Base-by-base conservation (phyloP, 164 flowering plant genomes). In the Annona cherimola region DNA sequence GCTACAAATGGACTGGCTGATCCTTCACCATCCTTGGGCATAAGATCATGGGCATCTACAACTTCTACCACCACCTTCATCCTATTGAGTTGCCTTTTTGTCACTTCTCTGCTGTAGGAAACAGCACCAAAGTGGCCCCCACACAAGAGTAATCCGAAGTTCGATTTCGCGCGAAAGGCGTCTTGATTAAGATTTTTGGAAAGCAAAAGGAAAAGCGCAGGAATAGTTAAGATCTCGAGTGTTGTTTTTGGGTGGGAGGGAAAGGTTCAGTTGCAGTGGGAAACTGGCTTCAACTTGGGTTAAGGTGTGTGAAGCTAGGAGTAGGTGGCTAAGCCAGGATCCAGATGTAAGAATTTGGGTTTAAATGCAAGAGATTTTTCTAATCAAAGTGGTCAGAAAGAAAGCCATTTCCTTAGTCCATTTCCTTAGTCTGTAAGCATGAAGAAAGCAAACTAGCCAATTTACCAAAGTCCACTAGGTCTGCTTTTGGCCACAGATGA, bases 61-160 rank as follows among this genome's bases (percentile, higher is more conserved):
- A 71, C 71, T 44, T 77, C 79, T 44, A 74, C 77, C 62, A 66
- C 73, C 61, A 79, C 66, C 77, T 74, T 75, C 76, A 79, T 72
- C 60, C 66, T 62, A 46, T 50, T 9, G 3, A 59, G 63, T 26
- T 26, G 35, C 64, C 61, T 44, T n/a, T 40, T 62, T 63, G 11
- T 69, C 63, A 12, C 63, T 71, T 63, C 19, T 63, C 54, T 42
- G 42, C 65, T 55, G 70, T 41, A 62, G 73, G 73, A 71, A 64
- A 59, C 70, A 45, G 71, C 78, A 62, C 46, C 20, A 41, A 70
- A 44, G 73, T 46, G 42, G 40, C 67, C 57, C 69, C 45, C 42
- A 39, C 63, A 62, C 69, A 63, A 68, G 69, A 57, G 68, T 65
- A 68, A 69, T 67, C 78, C 26, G 44, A 60, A 63, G 61, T 63